phyloP scores from a whole-genome alignment of 441 rosid genomes.

The Euphorbia schlechtendalii region DNA sequence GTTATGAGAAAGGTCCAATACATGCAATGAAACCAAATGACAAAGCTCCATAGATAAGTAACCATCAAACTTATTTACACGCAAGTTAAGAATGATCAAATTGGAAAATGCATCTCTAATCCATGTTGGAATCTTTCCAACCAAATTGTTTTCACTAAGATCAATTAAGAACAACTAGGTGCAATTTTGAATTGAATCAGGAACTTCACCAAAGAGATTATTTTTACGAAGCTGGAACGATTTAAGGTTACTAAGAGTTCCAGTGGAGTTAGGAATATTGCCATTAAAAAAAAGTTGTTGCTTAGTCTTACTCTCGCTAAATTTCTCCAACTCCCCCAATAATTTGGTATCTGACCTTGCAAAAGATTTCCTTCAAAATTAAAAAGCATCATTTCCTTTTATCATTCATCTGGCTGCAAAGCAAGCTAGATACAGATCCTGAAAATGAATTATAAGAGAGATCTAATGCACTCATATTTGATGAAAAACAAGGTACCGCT shows the following conservation, averaged over 20 bases:
- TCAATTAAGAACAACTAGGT: not conserved
- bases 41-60: not conserved
- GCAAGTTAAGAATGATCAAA: not conserved
- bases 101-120: not conserved
- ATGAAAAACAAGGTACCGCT: not conserved
- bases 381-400: not conserved
- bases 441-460: conserved; percentile 6
- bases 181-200: not conserved
- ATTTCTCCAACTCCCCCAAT: not conserved
- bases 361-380: not conserved
- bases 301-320: not conserved
- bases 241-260: not conserved
- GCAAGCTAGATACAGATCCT: not conserved
- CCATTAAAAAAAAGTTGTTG: not conserved
- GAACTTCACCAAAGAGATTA: not conserved
- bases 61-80: not conserved
- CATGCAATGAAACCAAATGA: not conserved
- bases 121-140: not conserved
- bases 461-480: not conserved
- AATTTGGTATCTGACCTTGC: conserved; percentile 4
- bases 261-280: not conserved
- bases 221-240: not conserved
- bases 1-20: not conserved
- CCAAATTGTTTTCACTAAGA: not conserved
- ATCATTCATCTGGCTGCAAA: not conserved